Evolutionary conservation across 2,329 filamentous ascomycete species (phyloP).

Genomic region (Pseudomassariella vexata): DNA sequence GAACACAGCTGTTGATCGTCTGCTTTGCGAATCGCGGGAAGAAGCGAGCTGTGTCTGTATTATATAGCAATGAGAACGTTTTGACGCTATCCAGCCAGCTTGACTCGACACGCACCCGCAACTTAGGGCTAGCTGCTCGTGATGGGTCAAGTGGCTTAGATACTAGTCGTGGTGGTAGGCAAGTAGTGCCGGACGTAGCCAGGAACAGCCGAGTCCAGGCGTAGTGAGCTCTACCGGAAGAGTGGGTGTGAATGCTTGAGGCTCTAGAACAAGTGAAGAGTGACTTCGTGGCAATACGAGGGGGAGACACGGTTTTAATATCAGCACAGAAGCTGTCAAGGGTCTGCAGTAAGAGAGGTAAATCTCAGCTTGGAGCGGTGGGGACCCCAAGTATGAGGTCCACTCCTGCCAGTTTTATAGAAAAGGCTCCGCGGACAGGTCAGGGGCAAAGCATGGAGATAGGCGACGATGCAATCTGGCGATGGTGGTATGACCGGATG

Average conservation of each 20-base stretch:
- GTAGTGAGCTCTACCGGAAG: no score
- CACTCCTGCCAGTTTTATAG: conserved; percentile 4
- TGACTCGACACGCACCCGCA: no score
- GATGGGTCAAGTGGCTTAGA: conserved; percentile 3
- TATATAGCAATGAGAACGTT: no score
- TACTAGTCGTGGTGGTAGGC: conserved; percentile 2
- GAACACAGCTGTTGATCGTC: no score
- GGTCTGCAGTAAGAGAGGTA: conserved; percentile 5
- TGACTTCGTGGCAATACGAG: no score
- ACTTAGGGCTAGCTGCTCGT: conserved; percentile 3
- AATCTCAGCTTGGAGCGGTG: conserved; percentile 4
- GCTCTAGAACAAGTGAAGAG: no score
- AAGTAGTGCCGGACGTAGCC: neutral
- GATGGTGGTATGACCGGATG: conserved; percentile 3
- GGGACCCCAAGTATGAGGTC: conserved; percentile 4
- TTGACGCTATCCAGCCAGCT: no score
- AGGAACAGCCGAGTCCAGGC: neutral
- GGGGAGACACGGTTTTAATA: no score
- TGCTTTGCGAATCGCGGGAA: no score
- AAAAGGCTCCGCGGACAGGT: conserved; percentile 2
- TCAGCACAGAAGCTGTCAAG: neutral
- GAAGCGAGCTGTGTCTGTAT: no score
- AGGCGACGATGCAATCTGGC: neutral
- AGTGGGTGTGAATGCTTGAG: no score
- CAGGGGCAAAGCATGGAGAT: conserved; percentile 2